phyloP scores from a whole-genome alignment of 23 red algal genomes.

The Chondrus crispus region DNA sequence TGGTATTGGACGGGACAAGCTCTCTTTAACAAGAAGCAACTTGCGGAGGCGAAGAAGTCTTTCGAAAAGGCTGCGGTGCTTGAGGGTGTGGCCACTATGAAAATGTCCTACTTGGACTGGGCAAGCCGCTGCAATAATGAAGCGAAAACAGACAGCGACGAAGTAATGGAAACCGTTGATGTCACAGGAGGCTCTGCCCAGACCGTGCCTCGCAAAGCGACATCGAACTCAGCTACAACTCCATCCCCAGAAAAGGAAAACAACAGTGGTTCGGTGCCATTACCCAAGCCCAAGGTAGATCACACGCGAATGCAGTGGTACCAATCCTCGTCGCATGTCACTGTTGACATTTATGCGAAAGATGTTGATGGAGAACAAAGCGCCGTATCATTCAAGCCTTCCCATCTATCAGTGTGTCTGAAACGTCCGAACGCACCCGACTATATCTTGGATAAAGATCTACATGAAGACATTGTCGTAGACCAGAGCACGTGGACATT shows the following conservation, averaged over 20 bases:
- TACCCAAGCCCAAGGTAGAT: background rate
- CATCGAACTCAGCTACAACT: background rate
- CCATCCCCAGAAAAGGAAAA: background rate
- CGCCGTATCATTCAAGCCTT: slow-evolving; percentile 8
- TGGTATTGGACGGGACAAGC: slow-evolving; percentile 51
- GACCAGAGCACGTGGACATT: slow-evolving; percentile 39
- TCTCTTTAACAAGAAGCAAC: slow-evolving; percentile 11
- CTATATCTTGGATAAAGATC: slow-evolving; percentile 13
- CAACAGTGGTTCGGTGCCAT: background rate
- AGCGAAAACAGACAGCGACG: background rate
- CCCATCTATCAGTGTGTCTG: slow-evolving; percentile 1
- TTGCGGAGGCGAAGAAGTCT: background rate
- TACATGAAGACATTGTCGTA: slow-evolving; percentile 17
- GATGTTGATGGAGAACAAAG: slow-evolving; percentile 42
- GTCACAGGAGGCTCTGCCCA: background rate
- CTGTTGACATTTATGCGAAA: slow-evolving; percentile 67
- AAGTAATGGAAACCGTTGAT: slow-evolving; percentile 21
- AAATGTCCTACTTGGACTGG: slow-evolving; percentile 42
- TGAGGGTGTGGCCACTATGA: slow-evolving; percentile 32
- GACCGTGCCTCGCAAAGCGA: background rate
- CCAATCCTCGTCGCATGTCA: slow-evolving; percentile 51
- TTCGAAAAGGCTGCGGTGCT: slow-evolving; percentile 40
- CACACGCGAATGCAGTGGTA: slow-evolving; percentile 47
- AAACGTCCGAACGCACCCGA: slow-evolving; percentile 14
- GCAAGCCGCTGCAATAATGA: background rate